Evolutionary conservation across 176 grass and related monocot species (phyloP).

Genomic region (Tuctoria greenei): DNA sequence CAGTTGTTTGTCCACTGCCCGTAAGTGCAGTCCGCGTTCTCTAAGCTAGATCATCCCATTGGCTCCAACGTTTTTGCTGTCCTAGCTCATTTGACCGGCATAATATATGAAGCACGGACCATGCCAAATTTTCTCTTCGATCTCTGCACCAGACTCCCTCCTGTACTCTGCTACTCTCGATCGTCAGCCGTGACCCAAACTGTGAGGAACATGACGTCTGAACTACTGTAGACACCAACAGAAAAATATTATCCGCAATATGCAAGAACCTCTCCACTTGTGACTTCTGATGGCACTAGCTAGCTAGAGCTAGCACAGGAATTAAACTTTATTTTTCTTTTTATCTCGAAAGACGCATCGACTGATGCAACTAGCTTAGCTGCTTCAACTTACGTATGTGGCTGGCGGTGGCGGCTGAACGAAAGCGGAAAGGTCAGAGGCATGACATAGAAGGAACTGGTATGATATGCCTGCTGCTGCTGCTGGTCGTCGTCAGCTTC

Average conservation of each 20-base stretch:
- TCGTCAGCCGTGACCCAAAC: too few species aligned
- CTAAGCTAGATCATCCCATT: conserved; percentile 35
- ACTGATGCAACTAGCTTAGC: neutral
- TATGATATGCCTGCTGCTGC: neutral
- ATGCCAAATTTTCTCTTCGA: neutral
- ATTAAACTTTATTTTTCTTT: too few species aligned
- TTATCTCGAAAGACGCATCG: neutral
- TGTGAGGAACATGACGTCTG: too few species aligned
- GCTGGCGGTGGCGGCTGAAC: conserved; percentile 2
- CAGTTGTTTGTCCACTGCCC: conserved; percentile 12
- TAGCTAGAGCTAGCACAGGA: too few species aligned
- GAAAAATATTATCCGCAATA: too few species aligned
- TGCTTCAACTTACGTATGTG: conserved; percentile 1
- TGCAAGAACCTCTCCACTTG: too few species aligned
- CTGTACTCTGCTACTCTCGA: neutral
- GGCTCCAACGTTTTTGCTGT: conserved; percentile 18
- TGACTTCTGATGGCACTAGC: too few species aligned
- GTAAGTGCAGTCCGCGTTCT: neutral
- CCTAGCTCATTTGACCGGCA: conserved; percentile 23
- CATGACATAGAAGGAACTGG: conserved; percentile 10
- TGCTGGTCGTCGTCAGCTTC: conserved; percentile 25
- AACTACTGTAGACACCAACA: too few species aligned
- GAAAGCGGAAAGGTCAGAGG: conserved; percentile 36
- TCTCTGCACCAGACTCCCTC: neutral
- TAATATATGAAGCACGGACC: too few species aligned